Percentiles rank a stretch among this genome's conserved stretches.
These are phyloP conservation scores for Xylaria curta DNA, from an alignment of 495 filamentous ascomycete species.

Conservation along the genomic window DNA sequence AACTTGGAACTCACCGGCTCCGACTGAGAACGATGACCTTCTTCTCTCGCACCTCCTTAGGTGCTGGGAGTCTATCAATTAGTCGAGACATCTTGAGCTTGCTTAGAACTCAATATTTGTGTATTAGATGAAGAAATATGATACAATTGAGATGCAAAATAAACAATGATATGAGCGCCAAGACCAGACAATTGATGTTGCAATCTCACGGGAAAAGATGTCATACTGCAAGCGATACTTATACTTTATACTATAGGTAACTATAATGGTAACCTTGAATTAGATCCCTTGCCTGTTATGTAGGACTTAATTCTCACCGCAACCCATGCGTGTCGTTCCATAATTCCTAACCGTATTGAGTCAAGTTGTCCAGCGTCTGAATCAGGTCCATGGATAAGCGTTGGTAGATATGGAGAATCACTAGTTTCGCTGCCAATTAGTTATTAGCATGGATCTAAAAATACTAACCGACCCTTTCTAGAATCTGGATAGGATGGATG, in stretches of 20 bases:
- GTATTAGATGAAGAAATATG: neutral
- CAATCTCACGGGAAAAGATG: neutral
- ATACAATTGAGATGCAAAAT: neutral
- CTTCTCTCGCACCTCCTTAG: slow-evolving; percentile 30
- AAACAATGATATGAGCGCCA: neutral
- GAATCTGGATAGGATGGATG: neutral
- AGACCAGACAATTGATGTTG: neutral
- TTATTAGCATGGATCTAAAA: slow-evolving; percentile 4
- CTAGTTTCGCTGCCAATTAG: neutral
- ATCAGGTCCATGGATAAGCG: neutral
- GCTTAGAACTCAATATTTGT: too few relatives aligned
- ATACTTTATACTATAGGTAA: too few relatives aligned
- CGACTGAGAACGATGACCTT: slow-evolving; percentile 35
- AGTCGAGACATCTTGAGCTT: slow-evolving; percentile 29
- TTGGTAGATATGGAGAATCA: neutral
- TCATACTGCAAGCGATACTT: slow-evolving; percentile 3
- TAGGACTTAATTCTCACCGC: slow-evolving; percentile 8
- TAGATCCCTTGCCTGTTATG: neutral
- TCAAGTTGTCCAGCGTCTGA: neutral
- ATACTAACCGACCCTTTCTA: neutral
- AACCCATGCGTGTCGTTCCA: neutral
- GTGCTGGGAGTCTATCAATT: slow-evolving; percentile 34
- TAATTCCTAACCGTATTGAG: neutral
- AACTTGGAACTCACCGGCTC: slow-evolving; percentile 27
- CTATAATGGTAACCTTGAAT: neutral